Percentiles rank a stretch among this genome's conserved stretches.
Evolutionary conservation across 495 filamentous ascomycete species (phyloP).

Genomic region (Podospora didyma): DNA sequence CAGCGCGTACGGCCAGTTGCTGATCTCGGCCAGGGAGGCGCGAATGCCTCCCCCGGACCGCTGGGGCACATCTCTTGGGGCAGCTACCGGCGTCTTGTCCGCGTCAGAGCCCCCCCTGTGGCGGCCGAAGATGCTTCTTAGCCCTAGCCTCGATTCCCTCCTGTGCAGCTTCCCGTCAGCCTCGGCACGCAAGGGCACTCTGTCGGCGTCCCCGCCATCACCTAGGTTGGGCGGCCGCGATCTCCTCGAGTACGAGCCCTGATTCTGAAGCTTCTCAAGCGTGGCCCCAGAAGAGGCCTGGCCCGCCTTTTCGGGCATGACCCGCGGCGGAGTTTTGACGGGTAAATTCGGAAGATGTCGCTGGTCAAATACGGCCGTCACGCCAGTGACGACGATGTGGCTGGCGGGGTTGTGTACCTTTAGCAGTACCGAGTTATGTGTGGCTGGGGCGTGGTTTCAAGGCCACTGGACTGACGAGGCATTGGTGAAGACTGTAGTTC

Average conservation of each 20-base stretch:
- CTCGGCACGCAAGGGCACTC: slow-evolving; percentile 24
- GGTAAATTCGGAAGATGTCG: slow-evolving; percentile 10
- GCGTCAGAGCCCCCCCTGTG: slow-evolving; percentile 24
- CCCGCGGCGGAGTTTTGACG: slow-evolving; percentile 1
- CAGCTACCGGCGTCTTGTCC: slow-evolving; percentile 10
- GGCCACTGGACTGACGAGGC: background rate
- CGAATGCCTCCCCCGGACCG: slow-evolving; percentile 31
- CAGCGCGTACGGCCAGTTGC: slow-evolving; percentile 38
- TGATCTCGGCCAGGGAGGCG: slow-evolving; percentile 40
- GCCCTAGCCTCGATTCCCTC: slow-evolving; percentile 47
- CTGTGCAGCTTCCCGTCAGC: slow-evolving; percentile 24
- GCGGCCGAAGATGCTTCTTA: slow-evolving; percentile 45
- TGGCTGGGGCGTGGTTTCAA: background rate
- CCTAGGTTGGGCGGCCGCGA: slow-evolving; percentile 20
- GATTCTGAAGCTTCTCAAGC: slow-evolving; percentile 17
- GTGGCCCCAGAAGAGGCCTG: slow-evolving; percentile 19
- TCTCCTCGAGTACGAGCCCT: slow-evolving; percentile 15
- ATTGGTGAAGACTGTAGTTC: background rate
- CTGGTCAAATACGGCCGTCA: slow-evolving; percentile 1
- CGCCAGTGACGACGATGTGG: background rate
- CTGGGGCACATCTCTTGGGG: slow-evolving; percentile 19
- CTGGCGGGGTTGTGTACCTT: background rate
- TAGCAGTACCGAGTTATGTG: background rate
- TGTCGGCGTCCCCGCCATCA: slow-evolving; percentile 13
- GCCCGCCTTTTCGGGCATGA: slow-evolving; percentile 19